Evolutionary conservation across 148 eudicot genomes (phyloP).

Genomic region (Oxyria digyna): DNA sequence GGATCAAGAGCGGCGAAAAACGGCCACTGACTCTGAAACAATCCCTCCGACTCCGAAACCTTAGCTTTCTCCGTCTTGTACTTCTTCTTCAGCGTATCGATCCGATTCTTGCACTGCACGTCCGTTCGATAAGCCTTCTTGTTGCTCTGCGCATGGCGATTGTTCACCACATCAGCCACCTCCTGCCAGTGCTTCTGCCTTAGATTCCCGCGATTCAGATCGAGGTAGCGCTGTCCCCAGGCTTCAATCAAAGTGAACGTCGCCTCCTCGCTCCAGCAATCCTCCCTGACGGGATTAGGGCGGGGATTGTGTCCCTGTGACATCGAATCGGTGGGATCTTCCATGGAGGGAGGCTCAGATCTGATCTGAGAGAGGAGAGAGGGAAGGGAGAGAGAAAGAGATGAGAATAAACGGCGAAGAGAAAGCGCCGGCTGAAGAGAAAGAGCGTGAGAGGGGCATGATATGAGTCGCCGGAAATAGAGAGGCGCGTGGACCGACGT

Average conservation of each 20-base stretch:
- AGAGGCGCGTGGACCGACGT: constrained; percentile 17
- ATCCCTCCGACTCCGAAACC: constrained; percentile 38
- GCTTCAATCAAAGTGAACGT: constrained; percentile 58
- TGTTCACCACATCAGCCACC: constrained; percentile 62
- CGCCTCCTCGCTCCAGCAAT: constrained; percentile 80
- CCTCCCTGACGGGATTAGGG: constrained; percentile 44
- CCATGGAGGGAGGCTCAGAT: constrained; percentile 18
- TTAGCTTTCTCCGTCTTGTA: constrained; percentile 65
- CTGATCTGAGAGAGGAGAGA: not conserved
- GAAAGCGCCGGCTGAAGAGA: constrained; percentile 25
- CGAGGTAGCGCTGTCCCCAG: constrained; percentile 64
- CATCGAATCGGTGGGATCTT: constrained; percentile 24
- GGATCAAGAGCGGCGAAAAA: constrained; percentile 40
- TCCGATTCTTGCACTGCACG: constrained; percentile 78
- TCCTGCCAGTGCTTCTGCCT: constrained; percentile 82
- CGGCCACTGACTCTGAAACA: constrained; percentile 36
- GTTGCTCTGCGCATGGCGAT: constrained; percentile 36
- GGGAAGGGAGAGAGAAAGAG: not conserved
- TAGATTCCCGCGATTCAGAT: constrained; percentile 64
- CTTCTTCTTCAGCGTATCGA: constrained; percentile 79
- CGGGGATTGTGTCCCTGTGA: constrained; percentile 20
- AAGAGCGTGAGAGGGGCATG: constrained; percentile 17
- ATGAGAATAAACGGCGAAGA: constrained; percentile 20
- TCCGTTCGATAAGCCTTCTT: constrained; percentile 55
- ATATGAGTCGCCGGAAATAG: constrained; percentile 22